Evolutionary conservation across 352 stramenopile species (phyloP).

Genomic region (Stramenopiles sp.): DNA sequence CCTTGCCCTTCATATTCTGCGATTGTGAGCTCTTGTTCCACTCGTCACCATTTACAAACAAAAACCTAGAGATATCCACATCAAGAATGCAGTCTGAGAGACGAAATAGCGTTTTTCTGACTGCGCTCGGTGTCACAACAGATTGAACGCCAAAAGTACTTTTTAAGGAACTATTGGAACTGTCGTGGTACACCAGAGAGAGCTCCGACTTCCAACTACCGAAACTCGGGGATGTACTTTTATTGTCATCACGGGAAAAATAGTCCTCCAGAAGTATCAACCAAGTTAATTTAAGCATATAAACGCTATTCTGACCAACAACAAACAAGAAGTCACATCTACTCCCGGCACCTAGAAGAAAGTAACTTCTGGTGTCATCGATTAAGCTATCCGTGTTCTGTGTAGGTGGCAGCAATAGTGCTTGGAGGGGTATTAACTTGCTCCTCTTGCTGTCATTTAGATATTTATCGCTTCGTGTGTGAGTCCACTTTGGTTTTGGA

Average conservation of each 20-base stretch:
- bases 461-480: neutral
- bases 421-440: neutral
- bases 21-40: neutral
- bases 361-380: neutral
- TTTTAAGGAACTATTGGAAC: neutral
- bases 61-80: neutral
- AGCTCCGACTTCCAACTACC: neutral
- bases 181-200: neutral
- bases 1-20: too few relatives aligned
- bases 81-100: neutral
- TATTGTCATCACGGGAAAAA: neutral
- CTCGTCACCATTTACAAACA: neutral
- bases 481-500: neutral
- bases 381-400: neutral
- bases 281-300: neutral
- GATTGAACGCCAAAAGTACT: neutral
- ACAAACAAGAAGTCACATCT: neutral
- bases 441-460: neutral
- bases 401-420: neutral
- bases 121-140: neutral
- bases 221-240: neutral
- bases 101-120: neutral
- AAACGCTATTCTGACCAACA: neutral
- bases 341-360: neutral
- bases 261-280: neutral